These are phyloP conservation scores for Erodium chrysanthum DNA, from an alignment of 441 rosid species.

Conservation along the genomic window DNA sequence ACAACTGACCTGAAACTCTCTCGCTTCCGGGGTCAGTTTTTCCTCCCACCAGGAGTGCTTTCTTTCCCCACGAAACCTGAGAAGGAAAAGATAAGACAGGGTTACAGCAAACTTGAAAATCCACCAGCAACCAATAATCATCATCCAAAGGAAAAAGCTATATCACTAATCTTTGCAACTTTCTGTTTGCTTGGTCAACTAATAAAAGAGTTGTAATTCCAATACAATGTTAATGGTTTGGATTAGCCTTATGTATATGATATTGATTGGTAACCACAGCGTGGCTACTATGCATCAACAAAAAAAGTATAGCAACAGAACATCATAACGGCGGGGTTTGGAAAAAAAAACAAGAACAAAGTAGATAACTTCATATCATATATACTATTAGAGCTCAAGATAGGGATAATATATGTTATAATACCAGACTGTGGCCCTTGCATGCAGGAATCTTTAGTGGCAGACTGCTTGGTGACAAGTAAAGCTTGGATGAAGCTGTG, in stretches of 20 bases:
- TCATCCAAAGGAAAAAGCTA: neutral
- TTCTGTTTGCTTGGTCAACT: neutral
- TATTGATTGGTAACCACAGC: neutral
- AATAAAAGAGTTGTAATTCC: too few relatives aligned
- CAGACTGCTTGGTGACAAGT: conserved; percentile 83
- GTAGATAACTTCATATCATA: neutral
- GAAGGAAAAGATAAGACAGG: conserved; percentile 10
- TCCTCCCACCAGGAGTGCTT: conserved; percentile 78
- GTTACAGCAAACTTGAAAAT: neutral
- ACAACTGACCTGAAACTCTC: conserved; percentile 61
- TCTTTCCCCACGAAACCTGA: conserved; percentile 95
- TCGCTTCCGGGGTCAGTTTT: conserved; percentile 73
- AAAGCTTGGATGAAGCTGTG: conserved; percentile 72
- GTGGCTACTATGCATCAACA: neutral
- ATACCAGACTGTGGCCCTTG: conserved; percentile 94
- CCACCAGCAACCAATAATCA: neutral
- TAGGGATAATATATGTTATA: neutral
- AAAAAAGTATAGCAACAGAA: neutral
- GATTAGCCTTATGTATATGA: neutral
- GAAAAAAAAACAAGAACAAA: neutral
- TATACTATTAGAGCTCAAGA: neutral
- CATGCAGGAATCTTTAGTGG: conserved; percentile 92
- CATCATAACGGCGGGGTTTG: neutral
- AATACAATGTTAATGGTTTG: too few relatives aligned
- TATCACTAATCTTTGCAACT: neutral